These are phyloP conservation scores for Lipomyces yarrowii DNA, from an alignment of 1,139 yeast species.

Conservation along the genomic window DNA sequence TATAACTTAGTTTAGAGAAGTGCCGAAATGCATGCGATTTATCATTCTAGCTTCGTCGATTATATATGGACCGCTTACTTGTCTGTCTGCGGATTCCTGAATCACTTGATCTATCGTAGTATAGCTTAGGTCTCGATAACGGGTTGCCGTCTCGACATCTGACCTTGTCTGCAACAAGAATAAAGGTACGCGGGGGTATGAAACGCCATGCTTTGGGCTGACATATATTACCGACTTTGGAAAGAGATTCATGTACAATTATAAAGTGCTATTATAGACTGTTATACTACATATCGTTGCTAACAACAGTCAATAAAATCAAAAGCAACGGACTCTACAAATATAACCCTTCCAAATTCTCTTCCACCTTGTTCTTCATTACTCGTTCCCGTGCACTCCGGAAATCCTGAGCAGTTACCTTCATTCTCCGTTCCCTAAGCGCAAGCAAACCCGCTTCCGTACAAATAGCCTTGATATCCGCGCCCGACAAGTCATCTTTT, in stretches of 20 bases:
- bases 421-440: conserved; percentile 96
- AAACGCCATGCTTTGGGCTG: too few species aligned
- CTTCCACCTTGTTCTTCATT: conserved; percentile 95
- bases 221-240: too few species aligned
- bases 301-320: background rate
- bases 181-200: too few species aligned
- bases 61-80: too few species aligned
- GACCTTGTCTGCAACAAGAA: too few species aligned
- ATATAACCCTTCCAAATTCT: conserved; percentile 78
- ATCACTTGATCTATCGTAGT: too few species aligned
- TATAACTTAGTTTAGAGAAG: background rate
- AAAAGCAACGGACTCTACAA: conserved; percentile 10
- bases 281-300: background rate
- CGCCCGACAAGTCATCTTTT: conserved; percentile 96
- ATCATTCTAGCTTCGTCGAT: too few species aligned
- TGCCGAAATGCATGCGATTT: too few species aligned
- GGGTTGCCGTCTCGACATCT: too few species aligned
- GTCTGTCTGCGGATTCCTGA: too few species aligned
- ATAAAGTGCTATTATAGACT: background rate
- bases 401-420: conserved; percentile 94
- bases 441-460: conserved; percentile 98
- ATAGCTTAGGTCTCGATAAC: too few species aligned
- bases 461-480: conserved; percentile 97
- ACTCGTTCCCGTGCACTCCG: conserved; percentile 95
- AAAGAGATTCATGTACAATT: too few species aligned